Evolutionary conservation across 2,329 filamentous ascomycete genomes (phyloP).

Genomic region (Paecilomyces dactylethromorphus): DNA sequence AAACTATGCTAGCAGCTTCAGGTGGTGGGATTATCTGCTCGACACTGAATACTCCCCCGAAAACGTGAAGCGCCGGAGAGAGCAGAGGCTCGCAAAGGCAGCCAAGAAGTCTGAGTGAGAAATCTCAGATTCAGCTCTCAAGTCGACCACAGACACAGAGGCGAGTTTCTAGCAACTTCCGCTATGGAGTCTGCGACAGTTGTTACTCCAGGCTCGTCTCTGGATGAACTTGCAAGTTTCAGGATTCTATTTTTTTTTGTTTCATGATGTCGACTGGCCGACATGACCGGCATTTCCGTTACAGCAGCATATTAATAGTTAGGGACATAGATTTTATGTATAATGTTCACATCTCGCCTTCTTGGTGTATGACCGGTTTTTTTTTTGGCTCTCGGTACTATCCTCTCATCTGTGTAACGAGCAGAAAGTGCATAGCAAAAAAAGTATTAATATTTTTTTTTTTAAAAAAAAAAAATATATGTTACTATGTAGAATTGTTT

Average conservation of each 20-base stretch:
- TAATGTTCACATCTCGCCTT: neutral
- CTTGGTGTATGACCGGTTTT: neutral
- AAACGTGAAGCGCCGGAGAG: constrained; percentile 74
- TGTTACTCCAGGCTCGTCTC: neutral
- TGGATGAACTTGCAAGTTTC: neutral
- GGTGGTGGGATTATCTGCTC: constrained; percentile 95
- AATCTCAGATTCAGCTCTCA: neutral
- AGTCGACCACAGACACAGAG: neutral
- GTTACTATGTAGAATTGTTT: too few relatives aligned
- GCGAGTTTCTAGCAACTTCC: neutral
- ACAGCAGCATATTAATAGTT: neutral
- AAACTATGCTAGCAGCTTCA: constrained; percentile 96
- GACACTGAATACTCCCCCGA: constrained; percentile 91
- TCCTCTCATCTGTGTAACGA: too few relatives aligned
- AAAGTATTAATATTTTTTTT: too few relatives aligned
- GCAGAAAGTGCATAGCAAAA: too few relatives aligned
- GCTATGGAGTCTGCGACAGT: neutral
- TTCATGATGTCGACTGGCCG: neutral
- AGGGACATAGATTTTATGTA: neutral
- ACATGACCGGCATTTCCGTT: neutral
- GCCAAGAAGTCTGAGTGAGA: constrained; percentile 14
- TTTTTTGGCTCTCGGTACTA: too few relatives aligned
- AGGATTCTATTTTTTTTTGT: neutral
- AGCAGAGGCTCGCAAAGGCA: constrained; percentile 35
- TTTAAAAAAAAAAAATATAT: too few relatives aligned